Conservation (phyloP, 2,329 filamentous ascomycete genomes). For the Aspergillus glaucus region DNA sequence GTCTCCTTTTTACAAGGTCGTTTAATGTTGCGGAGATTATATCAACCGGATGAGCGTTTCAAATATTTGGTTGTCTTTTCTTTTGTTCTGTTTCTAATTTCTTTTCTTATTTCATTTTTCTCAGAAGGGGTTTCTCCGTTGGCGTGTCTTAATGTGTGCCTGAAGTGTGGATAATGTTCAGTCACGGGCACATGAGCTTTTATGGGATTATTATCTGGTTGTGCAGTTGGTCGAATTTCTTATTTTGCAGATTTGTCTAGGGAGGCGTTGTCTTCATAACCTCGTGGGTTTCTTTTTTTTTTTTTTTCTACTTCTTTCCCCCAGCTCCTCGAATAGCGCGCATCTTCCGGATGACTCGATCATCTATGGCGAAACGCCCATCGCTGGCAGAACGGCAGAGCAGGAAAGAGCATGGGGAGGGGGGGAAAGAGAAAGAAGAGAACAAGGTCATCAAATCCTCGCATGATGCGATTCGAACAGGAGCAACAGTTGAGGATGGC, state of each 20-base stretch:
- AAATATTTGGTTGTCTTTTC: constrained; percentile 25
- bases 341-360: constrained; percentile 17
- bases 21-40: constrained; percentile 25
- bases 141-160: constrained; percentile 20
- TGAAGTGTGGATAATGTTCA: constrained; percentile 35
- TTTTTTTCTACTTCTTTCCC: not conserved
- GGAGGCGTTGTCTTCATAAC: constrained; percentile 41
- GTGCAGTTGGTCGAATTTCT: constrained; percentile 36
- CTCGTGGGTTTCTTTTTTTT: constrained; percentile 27
- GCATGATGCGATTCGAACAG: constrained; percentile 12
- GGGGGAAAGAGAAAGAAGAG: not conserved
- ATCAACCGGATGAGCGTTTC: constrained; percentile 28
- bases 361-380: constrained; percentile 19
- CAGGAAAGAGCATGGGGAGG: not conserved
- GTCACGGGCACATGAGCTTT: constrained; percentile 27
- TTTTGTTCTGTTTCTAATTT: constrained; percentile 12
- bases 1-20: constrained; percentile 20
- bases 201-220: constrained; percentile 28
- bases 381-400: constrained; percentile 5
- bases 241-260: constrained; percentile 39
- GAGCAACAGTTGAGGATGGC: constrained; percentile 14
- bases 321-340: constrained; percentile 18
- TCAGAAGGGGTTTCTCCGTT: constrained; percentile 22
- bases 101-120: constrained; percentile 10
- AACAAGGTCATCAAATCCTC: constrained; percentile 10